Percentiles rank a stretch among this genome's conserved stretches.
These are phyloP conservation scores for Podospora conica DNA, from an alignment of 495 filamentous ascomycete genomes.

Conservation along the genomic window DNA sequence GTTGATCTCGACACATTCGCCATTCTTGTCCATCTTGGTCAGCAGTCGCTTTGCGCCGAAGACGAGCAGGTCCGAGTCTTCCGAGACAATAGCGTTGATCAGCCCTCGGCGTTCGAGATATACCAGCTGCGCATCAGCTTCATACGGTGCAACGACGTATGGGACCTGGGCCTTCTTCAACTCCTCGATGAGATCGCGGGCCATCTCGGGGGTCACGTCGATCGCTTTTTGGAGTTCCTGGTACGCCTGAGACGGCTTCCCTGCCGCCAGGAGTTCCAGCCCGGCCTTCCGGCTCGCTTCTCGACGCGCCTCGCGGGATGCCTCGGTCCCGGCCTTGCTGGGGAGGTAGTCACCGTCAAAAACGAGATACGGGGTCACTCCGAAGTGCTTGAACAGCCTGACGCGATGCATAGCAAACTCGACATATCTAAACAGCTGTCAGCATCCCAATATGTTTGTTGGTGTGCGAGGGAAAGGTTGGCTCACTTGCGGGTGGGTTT, in stretches of 20 bases:
- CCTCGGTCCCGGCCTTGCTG: conserved; percentile 90
- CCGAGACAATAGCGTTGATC: conserved; percentile 83
- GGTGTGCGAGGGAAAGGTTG: background rate
- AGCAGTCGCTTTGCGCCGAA: conserved; percentile 87
- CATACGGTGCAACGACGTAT: conserved; percentile 94
- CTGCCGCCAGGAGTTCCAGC: conserved; percentile 71
- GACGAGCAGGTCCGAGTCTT: conserved; percentile 94
- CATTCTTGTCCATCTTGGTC: conserved; percentile 91
- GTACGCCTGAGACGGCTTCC: conserved; percentile 73
- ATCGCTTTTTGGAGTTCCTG: conserved; percentile 90
- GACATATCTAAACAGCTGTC: conserved; percentile 58
- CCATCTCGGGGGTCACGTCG: conserved; percentile 96
- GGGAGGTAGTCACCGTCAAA: conserved; percentile 96
- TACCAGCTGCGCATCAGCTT: conserved; percentile 92
- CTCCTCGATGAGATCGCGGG: conserved; percentile 83
- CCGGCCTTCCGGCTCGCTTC: conserved; percentile 68
- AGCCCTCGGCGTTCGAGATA: conserved; percentile 83
- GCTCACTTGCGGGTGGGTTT: conserved; percentile 80
- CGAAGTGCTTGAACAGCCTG: conserved; percentile 86
- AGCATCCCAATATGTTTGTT: background rate
- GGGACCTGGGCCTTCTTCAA: conserved; percentile 70
- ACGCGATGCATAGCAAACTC: conserved; percentile 89
- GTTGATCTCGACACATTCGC: conserved; percentile 86
- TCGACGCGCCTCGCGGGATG: conserved; percentile 59
- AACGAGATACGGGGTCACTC: conserved; percentile 84